Conservation (phyloP, 2,329 filamentous ascomycete genomes). For the Alternaria consortialis region DNA sequence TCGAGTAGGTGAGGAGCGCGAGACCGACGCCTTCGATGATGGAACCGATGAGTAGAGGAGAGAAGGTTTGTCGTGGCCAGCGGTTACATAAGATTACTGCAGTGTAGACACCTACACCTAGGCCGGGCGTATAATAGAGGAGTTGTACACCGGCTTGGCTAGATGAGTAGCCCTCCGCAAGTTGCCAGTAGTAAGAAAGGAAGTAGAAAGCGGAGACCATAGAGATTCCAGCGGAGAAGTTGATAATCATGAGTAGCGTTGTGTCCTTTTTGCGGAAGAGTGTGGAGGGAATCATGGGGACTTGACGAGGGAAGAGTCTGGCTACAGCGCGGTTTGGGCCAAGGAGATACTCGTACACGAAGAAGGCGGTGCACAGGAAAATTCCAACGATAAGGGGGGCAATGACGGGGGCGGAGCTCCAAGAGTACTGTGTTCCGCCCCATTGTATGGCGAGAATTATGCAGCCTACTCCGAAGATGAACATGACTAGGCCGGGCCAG, state of each 20-base stretch:
- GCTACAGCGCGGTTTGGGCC: conserved; percentile 59
- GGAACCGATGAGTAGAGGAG: conserved; percentile 58
- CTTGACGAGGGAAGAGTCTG: conserved; percentile 62
- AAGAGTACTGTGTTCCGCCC: conserved; percentile 67
- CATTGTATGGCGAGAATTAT: conserved; percentile 56
- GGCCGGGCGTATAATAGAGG: conserved; percentile 70
- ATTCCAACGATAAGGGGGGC: conserved; percentile 63
- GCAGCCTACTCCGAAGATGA: conserved; percentile 47
- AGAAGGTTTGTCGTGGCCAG: conserved; percentile 69
- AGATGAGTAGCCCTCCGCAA: conserved; percentile 64
- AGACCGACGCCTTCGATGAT: conserved; percentile 67
- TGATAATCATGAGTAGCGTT: conserved; percentile 68
- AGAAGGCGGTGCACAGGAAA: conserved; percentile 58
- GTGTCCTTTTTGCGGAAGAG: conserved; percentile 67
- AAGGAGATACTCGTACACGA: conserved; percentile 64
- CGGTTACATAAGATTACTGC: conserved; percentile 69
- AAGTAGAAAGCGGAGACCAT: conserved; percentile 71
- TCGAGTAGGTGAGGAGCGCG: conserved; percentile 65
- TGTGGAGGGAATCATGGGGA: conserved; percentile 70
- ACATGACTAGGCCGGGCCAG: conserved; percentile 46
- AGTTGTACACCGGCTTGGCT: conserved; percentile 60
- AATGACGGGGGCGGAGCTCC: conserved; percentile 65
- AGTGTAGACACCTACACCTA: conserved; percentile 66
- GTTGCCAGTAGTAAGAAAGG: conserved; percentile 72
- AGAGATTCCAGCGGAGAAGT: conserved; percentile 67